These are phyloP conservation scores for Fusarium sacchari DNA, from an alignment of 2,329 filamentous ascomycete species.

Conservation along the genomic window DNA sequence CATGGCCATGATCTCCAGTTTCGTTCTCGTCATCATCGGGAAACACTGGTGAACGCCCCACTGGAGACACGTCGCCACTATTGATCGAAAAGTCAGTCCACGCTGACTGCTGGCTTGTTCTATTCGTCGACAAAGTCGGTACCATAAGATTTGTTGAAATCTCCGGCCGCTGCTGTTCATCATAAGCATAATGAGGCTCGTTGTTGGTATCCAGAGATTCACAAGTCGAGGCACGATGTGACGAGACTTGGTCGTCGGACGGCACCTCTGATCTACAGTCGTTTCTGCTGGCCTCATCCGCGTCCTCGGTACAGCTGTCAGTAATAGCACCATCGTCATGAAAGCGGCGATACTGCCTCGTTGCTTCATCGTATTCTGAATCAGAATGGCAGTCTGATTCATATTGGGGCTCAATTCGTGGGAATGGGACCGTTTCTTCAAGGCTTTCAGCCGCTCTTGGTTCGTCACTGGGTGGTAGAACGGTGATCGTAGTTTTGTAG, in stretches of 20 bases:
- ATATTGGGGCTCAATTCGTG: constrained; percentile 49
- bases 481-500: constrained; percentile 59
- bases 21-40: constrained; percentile 43
- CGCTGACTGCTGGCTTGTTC: constrained; percentile 65
- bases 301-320: constrained; percentile 51
- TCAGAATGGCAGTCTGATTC: constrained; percentile 54
- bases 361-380: constrained; percentile 42
- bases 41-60: constrained; percentile 43
- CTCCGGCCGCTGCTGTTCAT: constrained; percentile 47
- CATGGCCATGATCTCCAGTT: constrained; percentile 45
- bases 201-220: constrained; percentile 52
- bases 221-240: constrained; percentile 53
- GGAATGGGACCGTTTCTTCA: constrained; percentile 46
- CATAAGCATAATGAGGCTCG: constrained; percentile 41
- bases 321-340: constrained; percentile 49
- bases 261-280: constrained; percentile 44
- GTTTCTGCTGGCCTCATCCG: constrained; percentile 45
- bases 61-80: constrained; percentile 56
- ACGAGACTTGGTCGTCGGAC: constrained; percentile 46
- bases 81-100: constrained; percentile 71
- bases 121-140: constrained; percentile 57
- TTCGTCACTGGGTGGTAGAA: constrained; percentile 55
- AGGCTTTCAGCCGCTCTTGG: constrained; percentile 9
- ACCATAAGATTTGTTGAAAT: constrained; percentile 59
- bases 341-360: constrained; percentile 38